These are phyloP conservation scores for Sclerotinia spermophila DNA, from an alignment of 2,329 filamentous ascomycete genomes.

Conservation along the genomic window DNA sequence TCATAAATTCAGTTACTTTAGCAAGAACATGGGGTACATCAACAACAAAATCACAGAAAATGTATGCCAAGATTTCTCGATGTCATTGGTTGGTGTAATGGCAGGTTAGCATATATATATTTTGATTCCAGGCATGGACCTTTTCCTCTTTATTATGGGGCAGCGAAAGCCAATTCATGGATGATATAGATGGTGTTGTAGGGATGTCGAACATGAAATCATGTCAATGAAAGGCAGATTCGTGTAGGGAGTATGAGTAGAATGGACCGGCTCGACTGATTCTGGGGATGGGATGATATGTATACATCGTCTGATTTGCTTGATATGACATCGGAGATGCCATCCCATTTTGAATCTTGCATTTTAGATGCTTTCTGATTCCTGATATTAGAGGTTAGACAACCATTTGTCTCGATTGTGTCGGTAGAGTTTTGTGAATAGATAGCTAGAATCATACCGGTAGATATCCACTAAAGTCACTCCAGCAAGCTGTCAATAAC, in stretches of 20 bases:
- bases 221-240: neutral
- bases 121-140: conserved; percentile 1
- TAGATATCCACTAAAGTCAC: neutral
- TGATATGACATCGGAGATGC: neutral
- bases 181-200: neutral
- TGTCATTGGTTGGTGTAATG: neutral
- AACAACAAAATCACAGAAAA: neutral
- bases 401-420: neutral
- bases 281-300: neutral
- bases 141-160: conserved; percentile 5
- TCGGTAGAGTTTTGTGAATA: neutral
- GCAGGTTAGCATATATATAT: neutral
- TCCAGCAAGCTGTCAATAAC: neutral
- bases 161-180: neutral
- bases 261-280: neutral
- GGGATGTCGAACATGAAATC: conserved; percentile 1
- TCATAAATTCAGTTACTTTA: neutral
- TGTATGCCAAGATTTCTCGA: conserved; percentile 7
- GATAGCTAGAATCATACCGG: neutral
- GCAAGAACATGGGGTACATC: conserved; percentile 10
- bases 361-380: neutral
- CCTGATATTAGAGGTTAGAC: neutral
- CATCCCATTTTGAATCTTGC: neutral
- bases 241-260: neutral
- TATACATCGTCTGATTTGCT: neutral